Evolutionary conservation across 805 yeast species (phyloP).

Genomic region (Torulaspora franciscae): DNA sequence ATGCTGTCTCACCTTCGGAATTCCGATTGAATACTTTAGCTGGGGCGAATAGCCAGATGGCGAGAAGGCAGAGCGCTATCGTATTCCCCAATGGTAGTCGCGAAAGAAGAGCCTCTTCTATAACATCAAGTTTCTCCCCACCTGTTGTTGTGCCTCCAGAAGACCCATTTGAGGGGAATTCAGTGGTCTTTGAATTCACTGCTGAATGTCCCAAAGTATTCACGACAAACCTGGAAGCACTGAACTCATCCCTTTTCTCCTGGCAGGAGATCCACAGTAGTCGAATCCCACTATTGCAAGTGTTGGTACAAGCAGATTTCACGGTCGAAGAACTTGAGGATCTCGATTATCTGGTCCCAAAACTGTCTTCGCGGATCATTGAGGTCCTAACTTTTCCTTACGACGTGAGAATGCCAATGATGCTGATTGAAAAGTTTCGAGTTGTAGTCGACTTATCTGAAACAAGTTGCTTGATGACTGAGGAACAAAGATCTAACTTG

Average conservation of each 20-base stretch:
- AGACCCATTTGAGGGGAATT: conserved; percentile 11
- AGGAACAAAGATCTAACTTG: not conserved
- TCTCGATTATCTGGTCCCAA: not conserved
- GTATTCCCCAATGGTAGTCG: conserved; percentile 5
- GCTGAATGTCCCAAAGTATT: conserved; percentile 11
- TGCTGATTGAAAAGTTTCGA: conserved; percentile 15
- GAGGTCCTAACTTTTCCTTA: conserved; percentile 16
- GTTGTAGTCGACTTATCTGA: conserved; percentile 7
- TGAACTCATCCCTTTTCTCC: conserved; percentile 15
- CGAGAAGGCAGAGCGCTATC: conserved; percentile 22
- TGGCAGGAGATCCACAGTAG: conserved; percentile 6
- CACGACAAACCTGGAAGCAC: conserved; percentile 13
- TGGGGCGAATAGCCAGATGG: conserved; percentile 19
- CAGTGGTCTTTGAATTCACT: conserved; percentile 9
- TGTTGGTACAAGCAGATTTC: conserved; percentile 4
- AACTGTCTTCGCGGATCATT: conserved; percentile 6
- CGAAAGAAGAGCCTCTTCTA: conserved; percentile 17
- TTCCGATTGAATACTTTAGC: conserved; percentile 25
- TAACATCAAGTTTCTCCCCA: conserved; percentile 6
- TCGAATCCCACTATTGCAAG: conserved; percentile 10
- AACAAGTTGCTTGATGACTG: not conserved
- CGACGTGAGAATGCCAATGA: conserved; percentile 9
- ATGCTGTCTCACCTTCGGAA: conserved; percentile 24
- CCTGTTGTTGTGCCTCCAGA: not conserved
- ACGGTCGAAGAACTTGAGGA: not conserved